Evolutionary conservation across 2,329 filamentous ascomycete genomes (phyloP).

Genomic region (Nigrograna mackinnonii): DNA sequence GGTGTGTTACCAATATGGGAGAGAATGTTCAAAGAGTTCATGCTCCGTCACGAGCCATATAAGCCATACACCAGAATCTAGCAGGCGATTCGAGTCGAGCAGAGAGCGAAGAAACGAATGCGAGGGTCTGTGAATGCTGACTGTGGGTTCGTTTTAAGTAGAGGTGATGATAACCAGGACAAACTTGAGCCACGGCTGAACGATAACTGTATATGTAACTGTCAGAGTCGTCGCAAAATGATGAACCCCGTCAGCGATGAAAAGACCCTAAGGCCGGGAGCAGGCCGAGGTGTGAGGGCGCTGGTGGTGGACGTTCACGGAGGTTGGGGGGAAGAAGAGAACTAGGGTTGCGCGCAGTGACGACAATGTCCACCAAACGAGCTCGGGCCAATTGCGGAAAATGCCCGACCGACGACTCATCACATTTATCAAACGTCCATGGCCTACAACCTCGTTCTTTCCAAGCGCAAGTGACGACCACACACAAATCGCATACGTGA

Average conservation of each 20-base stretch:
- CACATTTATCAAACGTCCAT: no score
- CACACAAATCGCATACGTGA: no score
- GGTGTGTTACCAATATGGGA: slow-evolving; percentile 70
- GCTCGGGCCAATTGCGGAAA: no score
- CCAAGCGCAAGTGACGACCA: no score
- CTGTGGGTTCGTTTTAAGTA: neutral
- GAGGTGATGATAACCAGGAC: no score
- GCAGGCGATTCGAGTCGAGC: neutral
- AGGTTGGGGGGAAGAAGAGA: slow-evolving; percentile 3
- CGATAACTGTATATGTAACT: no score
- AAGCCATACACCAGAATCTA: no score
- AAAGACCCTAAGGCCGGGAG: slow-evolving; percentile 13
- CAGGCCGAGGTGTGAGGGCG: slow-evolving; percentile 11
- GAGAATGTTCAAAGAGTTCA: slow-evolving; percentile 97
- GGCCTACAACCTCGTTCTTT: no score
- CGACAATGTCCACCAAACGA: slow-evolving; percentile 5
- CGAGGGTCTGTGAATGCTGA: slow-evolving; percentile 2
- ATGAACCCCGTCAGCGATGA: no score
- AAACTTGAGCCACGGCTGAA: no score
- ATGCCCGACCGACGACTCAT: no score
- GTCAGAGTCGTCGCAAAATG: no score
- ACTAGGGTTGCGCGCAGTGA: slow-evolving; percentile 2
- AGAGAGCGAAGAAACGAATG: neutral
- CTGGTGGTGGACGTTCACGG: neutral
- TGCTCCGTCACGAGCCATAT: slow-evolving; percentile 57